A percentile compares a stretch with the other conserved stretches of the same genome.
Conservation (phyloP, 305 asterid species). For the Fraxinus nigra region DNA sequence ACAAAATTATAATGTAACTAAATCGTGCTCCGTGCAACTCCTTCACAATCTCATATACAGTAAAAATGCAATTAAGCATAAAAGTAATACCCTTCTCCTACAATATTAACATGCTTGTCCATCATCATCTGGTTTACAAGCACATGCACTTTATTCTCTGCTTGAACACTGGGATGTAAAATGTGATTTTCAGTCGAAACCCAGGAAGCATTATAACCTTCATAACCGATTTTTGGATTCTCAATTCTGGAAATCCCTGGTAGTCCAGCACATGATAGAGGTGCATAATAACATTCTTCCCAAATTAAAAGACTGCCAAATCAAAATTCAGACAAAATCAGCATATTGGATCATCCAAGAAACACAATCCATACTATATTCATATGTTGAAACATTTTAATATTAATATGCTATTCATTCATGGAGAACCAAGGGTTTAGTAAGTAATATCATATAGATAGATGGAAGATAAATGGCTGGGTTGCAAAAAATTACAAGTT, state of each 20-base stretch:
- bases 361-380: neutral
- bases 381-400: neutral
- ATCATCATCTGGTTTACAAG: slow-evolving; percentile 65
- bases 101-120: slow-evolving; percentile 53
- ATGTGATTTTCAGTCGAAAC: slow-evolving; percentile 32
- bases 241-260: slow-evolving; percentile 30
- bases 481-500: neutral
- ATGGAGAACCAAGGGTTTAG: neutral
- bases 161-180: slow-evolving; percentile 27
- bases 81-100: slow-evolving; percentile 65
- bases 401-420: neutral
- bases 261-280: slow-evolving; percentile 24
- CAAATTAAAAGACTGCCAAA: slow-evolving; percentile 63
- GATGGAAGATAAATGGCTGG: neutral
- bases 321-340: slow-evolving; percentile 11
- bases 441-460: neutral
- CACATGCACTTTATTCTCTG: slow-evolving; percentile 43
- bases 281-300: slow-evolving; percentile 67
- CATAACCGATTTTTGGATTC: slow-evolving; percentile 31
- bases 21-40: neutral
- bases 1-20: slow-evolving; percentile 16
- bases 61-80: slow-evolving; percentile 3
- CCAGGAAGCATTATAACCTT: slow-evolving; percentile 33
- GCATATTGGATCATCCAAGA: slow-evolving; percentile 14
- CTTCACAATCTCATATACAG: neutral